Evolutionary conservation across 2,329 filamentous ascomycete genomes (phyloP), one percentile per base, ranked within the genome.

Genomic region (Nemania abortiva): DNA sequence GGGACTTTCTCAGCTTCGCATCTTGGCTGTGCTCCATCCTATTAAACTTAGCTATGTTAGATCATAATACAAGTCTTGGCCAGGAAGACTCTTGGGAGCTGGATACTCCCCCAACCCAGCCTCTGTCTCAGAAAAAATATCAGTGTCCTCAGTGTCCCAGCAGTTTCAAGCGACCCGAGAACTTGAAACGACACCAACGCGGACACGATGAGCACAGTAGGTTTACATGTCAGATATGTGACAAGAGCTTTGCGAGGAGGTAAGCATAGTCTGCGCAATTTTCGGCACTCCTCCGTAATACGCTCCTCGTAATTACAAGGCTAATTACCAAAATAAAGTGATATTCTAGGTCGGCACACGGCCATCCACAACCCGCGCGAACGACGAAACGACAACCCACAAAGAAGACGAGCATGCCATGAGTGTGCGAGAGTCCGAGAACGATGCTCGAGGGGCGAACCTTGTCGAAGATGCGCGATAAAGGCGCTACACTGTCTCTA

Each of bases 191-290:
- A 60, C 77, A 78, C 49, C 74, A 77, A 59, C 76, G 76, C 15
- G 74, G 74, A 18, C 76, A 79, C 39, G 70, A 76, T 34, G 73
- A 69, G 18, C 64, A 72, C 57, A 74, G 73, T 10, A 71, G 69
- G 22, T 76, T 77, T 53, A 61, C 72, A 6, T 79, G 77, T 24
- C 72, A 73, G 15, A 69, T 75, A 20, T 79, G 77, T 65, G 66
- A 68, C 62, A 79, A 79, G 69, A 73, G 73, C 18, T 79, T 79
- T 63, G 71, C 76, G 11, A 71, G 77, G 56, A 79, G 77, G 77
- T 78, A 65, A 63, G 71, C 47, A 15, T 49, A 11, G 1, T 27
- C 34, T 15, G 31, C 47, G 50, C 50, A 27, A 31, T 56, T 54
- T 37, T 39, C 22, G 13, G 15, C 3, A 13, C 6, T 27, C 29